Evolutionary conservation across 805 yeast species (phyloP), one percentile per base, ranked within the genome.

Genomic region (Blastobotrys terrestris): DNA sequence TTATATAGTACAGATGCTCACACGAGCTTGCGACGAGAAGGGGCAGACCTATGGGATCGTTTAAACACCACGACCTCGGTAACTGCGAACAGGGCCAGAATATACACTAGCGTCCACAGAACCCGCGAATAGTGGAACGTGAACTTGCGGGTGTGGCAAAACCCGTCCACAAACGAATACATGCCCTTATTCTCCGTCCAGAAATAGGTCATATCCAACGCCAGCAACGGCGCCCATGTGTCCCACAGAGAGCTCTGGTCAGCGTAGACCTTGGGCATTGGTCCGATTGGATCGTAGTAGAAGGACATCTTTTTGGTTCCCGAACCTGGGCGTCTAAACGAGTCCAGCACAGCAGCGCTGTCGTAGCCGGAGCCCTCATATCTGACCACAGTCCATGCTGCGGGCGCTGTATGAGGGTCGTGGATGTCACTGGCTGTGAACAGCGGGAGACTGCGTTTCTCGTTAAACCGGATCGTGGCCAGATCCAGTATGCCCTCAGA

Each of bases 101-200:
- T 26, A 26, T 26, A 26, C 35, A 52, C 40, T 3, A 57, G 31
- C 6, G 45, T 46, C 58, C 54, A 48, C 18, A 46, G 20, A 5
- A 48, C 56, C 3, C 59, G 41, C 15, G 43, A n/a, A 16, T 39
- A 51, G 8, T 60, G 39, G 50, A 60, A 51, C 7, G 46, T 44
- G 46, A 59, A 60, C 19, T n/a, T 42, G 11, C 45, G 42, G 15
- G 56, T 48, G 39, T 60, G 63, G 42, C 63, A 60, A 47, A 60
- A 60, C 2, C 58, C 62, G 19, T 52, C 49, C 4, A 57, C 60
- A 50, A 60, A 60, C n/a, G 61, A 57, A 49, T 60, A 60, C 60
- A 60, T 57, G 26, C 63, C 63, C 31, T 51, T 55, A 21, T 40
- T 21, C 47, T 60, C 63, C 14, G 50, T 47, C 60, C 60, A 60